phyloP scores from a whole-genome alignment of 805 yeast genomes.

The Kuraishia floccosa region DNA sequence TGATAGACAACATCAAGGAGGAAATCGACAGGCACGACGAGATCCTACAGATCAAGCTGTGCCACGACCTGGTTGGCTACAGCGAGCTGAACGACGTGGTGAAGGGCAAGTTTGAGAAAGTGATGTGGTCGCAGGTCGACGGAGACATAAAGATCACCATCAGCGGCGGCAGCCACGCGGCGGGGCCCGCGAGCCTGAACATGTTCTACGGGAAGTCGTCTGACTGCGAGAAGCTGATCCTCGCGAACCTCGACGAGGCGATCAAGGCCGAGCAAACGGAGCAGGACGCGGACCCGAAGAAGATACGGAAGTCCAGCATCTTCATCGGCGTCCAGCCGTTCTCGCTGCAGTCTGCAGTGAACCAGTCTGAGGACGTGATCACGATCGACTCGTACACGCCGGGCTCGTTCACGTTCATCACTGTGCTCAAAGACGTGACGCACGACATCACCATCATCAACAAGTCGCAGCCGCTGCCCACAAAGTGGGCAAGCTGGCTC shows the following conservation, averaged over 20 bases:
- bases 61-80: constrained; percentile 57
- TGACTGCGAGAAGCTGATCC: constrained; percentile 82
- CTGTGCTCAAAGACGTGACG: constrained; percentile 67
- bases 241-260: constrained; percentile 78
- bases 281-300: constrained; percentile 1
- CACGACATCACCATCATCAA: constrained; percentile 66
- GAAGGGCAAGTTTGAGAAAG: constrained; percentile 43
- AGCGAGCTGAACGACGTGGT: constrained; percentile 34
- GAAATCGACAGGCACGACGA: constrained; percentile 28
- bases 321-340: constrained; percentile 20
- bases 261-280: constrained; percentile 27
- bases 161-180: constrained; percentile 30
- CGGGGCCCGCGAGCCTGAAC: constrained; percentile 38
- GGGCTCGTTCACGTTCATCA: constrained; percentile 61
- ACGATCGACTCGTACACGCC: constrained; percentile 34
- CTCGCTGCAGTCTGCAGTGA: constrained; percentile 8
- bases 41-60: constrained; percentile 46
- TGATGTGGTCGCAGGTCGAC: constrained; percentile 60
- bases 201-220: constrained; percentile 64
- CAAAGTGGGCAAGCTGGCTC: constrained; percentile 92
- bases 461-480: constrained; percentile 84
- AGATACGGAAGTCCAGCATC: constrained; percentile 12
- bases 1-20: constrained; percentile 24
- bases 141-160: constrained; percentile 61
- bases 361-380: constrained; percentile 16